Percentiles rank a stretch among this genome's conserved stretches.
These are phyloP conservation scores for Trifolium subterraneum DNA, from an alignment of 306 rosid species.

Conservation along the genomic window DNA sequence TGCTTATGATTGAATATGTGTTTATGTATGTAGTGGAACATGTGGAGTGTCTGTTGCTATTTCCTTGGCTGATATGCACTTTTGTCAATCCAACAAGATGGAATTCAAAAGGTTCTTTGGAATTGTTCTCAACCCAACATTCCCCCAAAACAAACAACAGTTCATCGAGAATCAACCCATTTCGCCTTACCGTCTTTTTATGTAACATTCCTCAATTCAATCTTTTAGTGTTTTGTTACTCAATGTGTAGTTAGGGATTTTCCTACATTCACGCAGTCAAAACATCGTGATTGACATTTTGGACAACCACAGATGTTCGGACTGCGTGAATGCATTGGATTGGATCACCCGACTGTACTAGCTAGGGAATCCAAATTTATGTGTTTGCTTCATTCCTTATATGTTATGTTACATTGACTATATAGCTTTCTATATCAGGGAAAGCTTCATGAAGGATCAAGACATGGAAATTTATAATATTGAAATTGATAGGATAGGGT, in stretches of 20 bases:
- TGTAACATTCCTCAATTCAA: conserved; percentile 40
- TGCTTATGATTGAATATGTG: neutral
- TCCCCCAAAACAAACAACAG: conserved; percentile 8
- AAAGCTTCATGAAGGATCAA: conserved; percentile 41
- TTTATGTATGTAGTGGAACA: conserved; percentile 38
- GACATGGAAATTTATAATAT: conserved; percentile 25
- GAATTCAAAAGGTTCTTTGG: conserved; percentile 57
- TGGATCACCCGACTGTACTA: no score
- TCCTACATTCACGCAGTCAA: no score
- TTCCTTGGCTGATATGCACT: conserved; percentile 63
- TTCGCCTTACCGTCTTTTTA: conserved; percentile 61
- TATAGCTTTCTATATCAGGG: conserved; percentile 47
- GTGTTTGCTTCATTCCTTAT: no score
- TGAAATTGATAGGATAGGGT: conserved; percentile 56
- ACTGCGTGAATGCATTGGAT: no score
- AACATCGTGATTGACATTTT: no score
- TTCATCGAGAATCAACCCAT: conserved; percentile 39
- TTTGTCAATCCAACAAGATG: conserved; percentile 46
- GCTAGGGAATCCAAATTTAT: no score
- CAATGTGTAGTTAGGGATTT: no score
- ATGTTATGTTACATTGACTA: no score
- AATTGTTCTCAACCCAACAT: neutral
- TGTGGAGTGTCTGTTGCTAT: conserved; percentile 58
- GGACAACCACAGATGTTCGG: no score
- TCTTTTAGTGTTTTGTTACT: neutral